Evolutionary conservation across 352 stramenopile species (phyloP), one percentile per base, ranked within the genome.

Genomic region (Phytopythium sindhum): DNA sequence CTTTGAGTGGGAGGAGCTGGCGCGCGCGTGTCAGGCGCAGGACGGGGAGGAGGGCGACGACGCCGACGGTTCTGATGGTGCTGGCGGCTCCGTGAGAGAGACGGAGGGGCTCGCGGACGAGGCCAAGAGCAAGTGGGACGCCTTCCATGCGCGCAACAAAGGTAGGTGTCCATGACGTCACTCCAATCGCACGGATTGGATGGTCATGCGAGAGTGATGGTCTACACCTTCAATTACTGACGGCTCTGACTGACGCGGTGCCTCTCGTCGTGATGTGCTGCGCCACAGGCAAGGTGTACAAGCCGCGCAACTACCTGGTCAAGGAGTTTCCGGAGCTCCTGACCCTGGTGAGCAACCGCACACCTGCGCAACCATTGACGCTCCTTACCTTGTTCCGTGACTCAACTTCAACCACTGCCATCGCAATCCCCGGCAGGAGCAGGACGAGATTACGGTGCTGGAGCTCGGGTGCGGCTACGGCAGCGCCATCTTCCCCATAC

Each of bases 401-500:
- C 48, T 55, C 48, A 55, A 55, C 26, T 35, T 55, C 11, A 55
- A 37, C 24, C 26, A 9, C 26, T 21, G 26, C 48, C 26, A 17
- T 9, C 24, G 48, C 15, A 55, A 55, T 55, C 48, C 14, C 15
- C 26, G 53, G 33, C 63, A 76, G 48, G 73, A 83, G 9, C 58
- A 64, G 48, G 60, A 77, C 7, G 64, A 67, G 9, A 55, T 89
- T 24, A 63, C 79, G 19, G 69, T 96, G 1, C 67, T 96, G 35
- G 87, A 96, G 64, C 74, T 96, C 15, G 87, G 89, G 31, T 96
- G 89, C 67, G 87, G 89, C 52, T 96, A 95, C 66, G 89, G 89
- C 45, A 96, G 89, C 62, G 84, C 85, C 54, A 91, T 93, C 58
- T 86, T 96, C 64, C 87, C 89, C 5, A 93, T 96, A 66, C 64